Evolutionary conservation across 345 rosid species (phyloP).

Genomic region (Arabidopsis thaliana): DNA sequence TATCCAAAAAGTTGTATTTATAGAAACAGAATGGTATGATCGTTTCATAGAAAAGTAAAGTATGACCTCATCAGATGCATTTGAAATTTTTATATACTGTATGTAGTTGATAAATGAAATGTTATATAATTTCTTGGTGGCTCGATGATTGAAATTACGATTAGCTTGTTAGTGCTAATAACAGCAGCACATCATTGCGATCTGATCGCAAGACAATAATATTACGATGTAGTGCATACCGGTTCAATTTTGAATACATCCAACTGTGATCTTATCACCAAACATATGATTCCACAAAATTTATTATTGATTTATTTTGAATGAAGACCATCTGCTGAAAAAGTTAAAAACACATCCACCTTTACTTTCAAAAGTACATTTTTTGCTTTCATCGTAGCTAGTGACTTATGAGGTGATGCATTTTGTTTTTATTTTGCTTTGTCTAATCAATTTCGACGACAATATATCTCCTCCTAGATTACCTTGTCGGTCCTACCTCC

Average conservation of each 20-base stretch:
- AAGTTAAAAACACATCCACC: conserved; percentile 9
- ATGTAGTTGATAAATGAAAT: neutral
- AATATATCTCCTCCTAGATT: conserved; percentile 47
- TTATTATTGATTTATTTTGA: conserved; percentile 3
- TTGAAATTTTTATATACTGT: neutral
- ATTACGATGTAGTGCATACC: neutral
- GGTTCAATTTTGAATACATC: conserved; percentile 2
- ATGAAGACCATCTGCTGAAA: neutral
- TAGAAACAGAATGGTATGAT: too few relatives aligned
- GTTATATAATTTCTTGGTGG: neutral
- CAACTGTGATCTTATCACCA: conserved; percentile 27
- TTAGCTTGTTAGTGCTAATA: neutral
- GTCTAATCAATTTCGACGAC: conserved; percentile 44
- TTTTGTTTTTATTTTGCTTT: conserved; percentile 38
- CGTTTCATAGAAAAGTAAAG: neutral
- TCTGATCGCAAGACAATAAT: neutral
- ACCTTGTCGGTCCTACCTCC: conserved; percentile 46
- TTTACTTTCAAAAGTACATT: conserved; percentile 39
- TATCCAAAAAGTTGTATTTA: too few relatives aligned
- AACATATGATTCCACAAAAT: conserved; percentile 21
- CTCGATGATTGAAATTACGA: neutral
- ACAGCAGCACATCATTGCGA: neutral
- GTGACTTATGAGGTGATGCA: conserved; percentile 46
- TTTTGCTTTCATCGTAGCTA: conserved; percentile 32
- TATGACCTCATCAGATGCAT: neutral